Conservation (phyloP, 768 basidiomycete genomes). For the Boletus rufocinnamomeus region DNA sequence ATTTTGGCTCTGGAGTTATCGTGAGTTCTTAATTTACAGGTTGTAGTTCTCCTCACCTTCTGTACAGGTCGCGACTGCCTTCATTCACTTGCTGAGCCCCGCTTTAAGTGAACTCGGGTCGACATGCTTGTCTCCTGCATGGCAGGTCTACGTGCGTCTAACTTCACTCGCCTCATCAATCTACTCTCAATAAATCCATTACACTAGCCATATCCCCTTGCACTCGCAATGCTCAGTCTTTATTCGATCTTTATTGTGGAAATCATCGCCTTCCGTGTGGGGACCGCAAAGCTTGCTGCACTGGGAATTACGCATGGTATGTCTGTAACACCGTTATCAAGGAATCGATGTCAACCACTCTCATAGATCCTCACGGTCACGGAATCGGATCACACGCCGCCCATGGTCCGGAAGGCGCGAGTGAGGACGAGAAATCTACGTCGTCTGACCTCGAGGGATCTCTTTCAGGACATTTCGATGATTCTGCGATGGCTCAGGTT, state of each 20-base stretch:
- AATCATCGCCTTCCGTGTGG: slow-evolving; percentile 85
- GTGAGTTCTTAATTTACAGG: slow-evolving; percentile 42
- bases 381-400: slow-evolving; percentile 58
- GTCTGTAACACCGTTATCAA: slow-evolving; percentile 11
- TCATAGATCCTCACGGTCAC: slow-evolving; percentile 68
- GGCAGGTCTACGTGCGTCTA: slow-evolving; percentile 70
- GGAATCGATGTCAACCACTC: neutral
- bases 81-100: slow-evolving; percentile 80
- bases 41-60: neutral
- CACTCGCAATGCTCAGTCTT: slow-evolving; percentile 77
- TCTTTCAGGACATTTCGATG: slow-evolving; percentile 30
- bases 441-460: slow-evolving; percentile 33
- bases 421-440: slow-evolving; percentile 7
- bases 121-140: slow-evolving; percentile 66
- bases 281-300: slow-evolving; percentile 66
- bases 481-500: slow-evolving; percentile 63
- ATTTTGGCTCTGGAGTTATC: slow-evolving; percentile 89
- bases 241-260: slow-evolving; percentile 86
- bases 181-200: neutral
- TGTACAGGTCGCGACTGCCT: slow-evolving; percentile 81
- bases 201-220: slow-evolving; percentile 76
- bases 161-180: neutral
- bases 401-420: slow-evolving; percentile 63
- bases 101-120: slow-evolving; percentile 71
- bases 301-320: slow-evolving; percentile 66